A percentile compares a stretch with the other conserved stretches of the same genome.
phyloP scores from a whole-genome alignment of 345 rosid species.

The Crucihimalaya himalaica region DNA sequence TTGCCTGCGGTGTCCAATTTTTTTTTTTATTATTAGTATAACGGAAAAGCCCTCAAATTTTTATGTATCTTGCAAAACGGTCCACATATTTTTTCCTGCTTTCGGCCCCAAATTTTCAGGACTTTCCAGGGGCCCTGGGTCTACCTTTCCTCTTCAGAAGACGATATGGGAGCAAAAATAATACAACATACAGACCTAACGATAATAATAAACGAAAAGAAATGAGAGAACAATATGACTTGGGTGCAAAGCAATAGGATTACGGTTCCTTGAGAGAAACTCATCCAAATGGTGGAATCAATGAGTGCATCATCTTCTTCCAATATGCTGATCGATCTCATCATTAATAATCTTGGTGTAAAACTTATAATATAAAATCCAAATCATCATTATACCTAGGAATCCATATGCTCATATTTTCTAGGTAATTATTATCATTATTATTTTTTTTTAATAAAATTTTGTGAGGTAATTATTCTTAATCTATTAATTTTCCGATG shows the following conservation, averaged over 20 bases:
- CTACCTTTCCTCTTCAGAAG: slow-evolving; percentile 1
- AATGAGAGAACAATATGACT: slow-evolving; percentile 11
- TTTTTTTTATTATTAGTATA: too few species aligned
- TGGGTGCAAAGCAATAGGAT: slow-evolving; percentile 41
- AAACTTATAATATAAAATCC: background rate
- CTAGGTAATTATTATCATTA: background rate
- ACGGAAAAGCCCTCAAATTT: too few species aligned
- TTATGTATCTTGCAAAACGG: too few species aligned
- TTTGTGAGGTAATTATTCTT: too few species aligned
- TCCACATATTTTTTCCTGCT: too few species aligned
- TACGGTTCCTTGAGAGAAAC: slow-evolving; percentile 42
- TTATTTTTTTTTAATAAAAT: background rate
- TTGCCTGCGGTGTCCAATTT: too few species aligned
- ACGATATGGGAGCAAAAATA: background rate
- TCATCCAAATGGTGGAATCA: slow-evolving; percentile 41
- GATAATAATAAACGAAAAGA: slow-evolving; percentile 8
- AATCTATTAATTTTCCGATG: background rate
- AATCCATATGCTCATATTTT: background rate
- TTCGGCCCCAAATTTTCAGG: too few species aligned
- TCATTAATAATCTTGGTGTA: slow-evolving; percentile 35
- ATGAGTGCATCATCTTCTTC: slow-evolving; percentile 38
- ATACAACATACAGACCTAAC: slow-evolving; percentile 13
- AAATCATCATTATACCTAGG: slow-evolving; percentile 23
- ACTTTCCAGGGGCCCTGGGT: too few species aligned
- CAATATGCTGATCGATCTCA: slow-evolving; percentile 30